Evolutionary conservation across 768 basidiomycete genomes (phyloP).

Genomic region (Amanita inopinata): DNA sequence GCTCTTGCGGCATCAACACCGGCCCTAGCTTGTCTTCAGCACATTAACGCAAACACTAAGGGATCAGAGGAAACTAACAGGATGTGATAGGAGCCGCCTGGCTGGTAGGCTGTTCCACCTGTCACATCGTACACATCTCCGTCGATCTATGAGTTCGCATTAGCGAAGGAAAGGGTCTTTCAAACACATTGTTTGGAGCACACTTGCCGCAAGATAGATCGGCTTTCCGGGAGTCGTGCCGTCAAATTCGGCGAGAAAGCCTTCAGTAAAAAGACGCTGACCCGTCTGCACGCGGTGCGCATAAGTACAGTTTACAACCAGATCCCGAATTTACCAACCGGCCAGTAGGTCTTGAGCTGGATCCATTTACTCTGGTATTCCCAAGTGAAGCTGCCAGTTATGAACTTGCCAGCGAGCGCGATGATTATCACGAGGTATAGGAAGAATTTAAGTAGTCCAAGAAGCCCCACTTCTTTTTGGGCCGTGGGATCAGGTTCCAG

Average conservation of each 20-base stretch:
- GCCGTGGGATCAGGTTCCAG: constrained; percentile 68
- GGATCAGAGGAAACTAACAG: constrained; percentile 35
- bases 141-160: constrained; percentile 51
- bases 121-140: constrained; percentile 91
- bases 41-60: constrained; percentile 14
- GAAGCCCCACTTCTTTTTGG: constrained; percentile 51
- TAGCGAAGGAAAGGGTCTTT: constrained; percentile 12
- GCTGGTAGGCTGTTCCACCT: constrained; percentile 73
- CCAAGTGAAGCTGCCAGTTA: constrained; percentile 84
- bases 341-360: constrained; percentile 51
- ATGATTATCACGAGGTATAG: constrained; percentile 43
- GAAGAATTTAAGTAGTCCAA: constrained; percentile 63
- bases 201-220: constrained; percentile 73
- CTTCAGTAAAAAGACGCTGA: constrained; percentile 69
- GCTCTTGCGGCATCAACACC: constrained; percentile 87
- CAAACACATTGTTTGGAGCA: constrained; percentile 9
- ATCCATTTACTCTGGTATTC: constrained; percentile 63
- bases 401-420: constrained; percentile 65
- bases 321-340: constrained; percentile 30
- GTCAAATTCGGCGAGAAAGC: constrained; percentile 55
- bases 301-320: not conserved
- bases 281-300: constrained; percentile 28
- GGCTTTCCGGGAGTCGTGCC: constrained; percentile 58
- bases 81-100: constrained; percentile 75
- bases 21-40: constrained; percentile 34